Conservation (phyloP, 164 flowering plant species). For the Cinnamomum chago region DNA sequence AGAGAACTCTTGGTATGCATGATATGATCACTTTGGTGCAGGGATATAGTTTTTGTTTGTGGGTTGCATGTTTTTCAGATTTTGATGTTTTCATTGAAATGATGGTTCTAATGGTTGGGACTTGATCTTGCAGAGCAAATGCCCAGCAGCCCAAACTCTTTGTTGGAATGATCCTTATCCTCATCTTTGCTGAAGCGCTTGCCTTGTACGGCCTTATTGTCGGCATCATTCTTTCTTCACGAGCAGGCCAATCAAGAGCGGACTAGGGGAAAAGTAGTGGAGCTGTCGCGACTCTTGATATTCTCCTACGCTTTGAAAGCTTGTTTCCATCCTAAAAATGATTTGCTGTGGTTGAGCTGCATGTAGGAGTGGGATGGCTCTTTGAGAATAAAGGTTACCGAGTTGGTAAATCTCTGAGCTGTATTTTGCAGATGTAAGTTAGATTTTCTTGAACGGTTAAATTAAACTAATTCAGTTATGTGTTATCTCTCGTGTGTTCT, state of each 20-base stretch:
- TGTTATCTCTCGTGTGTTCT: neutral
- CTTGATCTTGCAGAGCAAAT: slow-evolving; percentile 55
- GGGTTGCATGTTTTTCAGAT: neutral
- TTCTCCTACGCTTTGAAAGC: neutral
- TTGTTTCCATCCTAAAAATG: neutral
- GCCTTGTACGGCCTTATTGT: slow-evolving; percentile 83
- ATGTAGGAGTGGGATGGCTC: slow-evolving; percentile 6
- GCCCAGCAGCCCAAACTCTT: slow-evolving; percentile 89
- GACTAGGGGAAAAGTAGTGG: slow-evolving; percentile 29
- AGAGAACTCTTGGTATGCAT: no score
- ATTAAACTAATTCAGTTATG: neutral
- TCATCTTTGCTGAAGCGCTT: slow-evolving; percentile 83
- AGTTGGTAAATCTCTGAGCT: neutral
- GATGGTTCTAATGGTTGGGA: neutral
- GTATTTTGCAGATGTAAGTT: slow-evolving; percentile 10
- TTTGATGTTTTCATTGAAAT: neutral
- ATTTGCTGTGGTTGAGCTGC: slow-evolving; percentile 1
- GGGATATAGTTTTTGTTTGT: no score
- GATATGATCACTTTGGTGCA: no score
- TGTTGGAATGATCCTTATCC: slow-evolving; percentile 86
- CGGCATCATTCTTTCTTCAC: slow-evolving; percentile 82
- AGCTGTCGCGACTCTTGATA: slow-evolving; percentile 1
- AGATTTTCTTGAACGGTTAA: slow-evolving; percentile 3
- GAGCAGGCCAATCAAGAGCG: slow-evolving; percentile 88
- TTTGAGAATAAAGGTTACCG: neutral